Base-by-base conservation (phyloP, 495 filamentous ascomycete genomes). In the Xylaria venustula region DNA sequence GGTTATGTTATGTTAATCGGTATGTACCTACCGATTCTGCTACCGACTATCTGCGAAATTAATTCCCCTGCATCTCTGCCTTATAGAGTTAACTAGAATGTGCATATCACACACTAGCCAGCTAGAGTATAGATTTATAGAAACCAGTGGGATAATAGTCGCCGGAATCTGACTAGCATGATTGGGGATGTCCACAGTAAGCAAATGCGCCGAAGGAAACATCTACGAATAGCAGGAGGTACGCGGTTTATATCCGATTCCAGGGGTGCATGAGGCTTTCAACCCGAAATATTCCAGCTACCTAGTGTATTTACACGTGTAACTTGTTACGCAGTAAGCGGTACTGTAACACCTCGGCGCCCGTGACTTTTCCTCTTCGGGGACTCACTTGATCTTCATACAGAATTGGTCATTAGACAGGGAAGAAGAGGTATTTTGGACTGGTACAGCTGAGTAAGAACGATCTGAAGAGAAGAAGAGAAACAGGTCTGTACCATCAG, bases 151-250 rank as follows among this genome's bases (percentile, higher is more conserved):
- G 32, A 45, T 15, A 34, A 45, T 34, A 40, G 37, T 32, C 40
- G 53, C 40, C 53, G 53, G 53, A 30, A 28, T 8, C 53, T 25
- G 53, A 23, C 23, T 15, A 45, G 25, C 53, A 40, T 22, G 11
- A 44, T 32, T 55, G 53, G 53, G 37, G 25, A 44, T 45, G 8
- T 55, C 40, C 40, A 55, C 26, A 55, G 53, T 55, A 55, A 55
- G 53, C 53, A 55, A n/a, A 30, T 44, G 40, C 20, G 53, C 36
- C 25, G 25, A 37, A 22, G 26, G 14, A 12, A 42, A 28, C 12
- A 17, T 37, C 44, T 45, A 15, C 30, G 11, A n/a, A n/a, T n/a
- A n/a, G n/a, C n/a, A 34, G 4, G 4, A 34, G 30, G 30, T 34
- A 34, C 30, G n/a, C n/a, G n/a, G n/a, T n/a, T n/a, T 34, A 34